Percentiles rank a stretch among this genome's conserved stretches.
phyloP scores from a whole-genome alignment of 179 eudicot genomes.

The Camellia oleifera region DNA sequence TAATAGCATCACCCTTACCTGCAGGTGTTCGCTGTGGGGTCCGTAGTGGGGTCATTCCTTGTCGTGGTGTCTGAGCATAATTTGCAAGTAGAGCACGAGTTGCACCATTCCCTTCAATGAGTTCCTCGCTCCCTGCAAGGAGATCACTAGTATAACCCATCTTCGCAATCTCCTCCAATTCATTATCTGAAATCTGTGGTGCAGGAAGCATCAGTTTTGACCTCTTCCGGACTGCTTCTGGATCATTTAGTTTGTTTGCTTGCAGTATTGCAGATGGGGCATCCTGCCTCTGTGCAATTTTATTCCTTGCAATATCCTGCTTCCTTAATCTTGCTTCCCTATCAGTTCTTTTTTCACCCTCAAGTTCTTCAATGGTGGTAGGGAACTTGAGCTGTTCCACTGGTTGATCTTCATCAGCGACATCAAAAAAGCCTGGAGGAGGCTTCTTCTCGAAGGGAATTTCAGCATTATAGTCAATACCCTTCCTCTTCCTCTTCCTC shows the following conservation, averaged over 20 bases:
- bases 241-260: conserved; percentile 92
- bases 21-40: conserved; percentile 98
- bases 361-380: conserved; percentile 88
- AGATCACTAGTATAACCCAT: conserved; percentile 82
- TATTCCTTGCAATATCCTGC: conserved; percentile 83
- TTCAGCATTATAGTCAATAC: conserved; percentile 95
- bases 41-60: conserved; percentile 83
- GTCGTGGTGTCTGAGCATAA: conserved; percentile 85
- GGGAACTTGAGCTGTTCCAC: conserved; percentile 80
- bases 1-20: conserved; percentile 88
- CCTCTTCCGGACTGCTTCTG: conserved; percentile 78
- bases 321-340: conserved; percentile 85
- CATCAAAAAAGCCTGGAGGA: conserved; percentile 88
- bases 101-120: conserved; percentile 83
- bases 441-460: conserved; percentile 90
- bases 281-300: conserved; percentile 80
- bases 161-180: conserved; percentile 87
- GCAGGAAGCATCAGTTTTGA: conserved; percentile 89
- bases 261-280: conserved; percentile 84
- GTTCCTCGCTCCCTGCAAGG: conserved; percentile 69
- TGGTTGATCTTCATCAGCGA: conserved; percentile 61
- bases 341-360: conserved; percentile 87
- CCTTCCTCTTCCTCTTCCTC: conserved; percentile 85
- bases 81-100: conserved; percentile 87
- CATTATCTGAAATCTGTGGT: conserved; percentile 86